Conservation (phyloP, 2,329 filamentous ascomycete species). For the Aureobasidium mangrovei region DNA sequence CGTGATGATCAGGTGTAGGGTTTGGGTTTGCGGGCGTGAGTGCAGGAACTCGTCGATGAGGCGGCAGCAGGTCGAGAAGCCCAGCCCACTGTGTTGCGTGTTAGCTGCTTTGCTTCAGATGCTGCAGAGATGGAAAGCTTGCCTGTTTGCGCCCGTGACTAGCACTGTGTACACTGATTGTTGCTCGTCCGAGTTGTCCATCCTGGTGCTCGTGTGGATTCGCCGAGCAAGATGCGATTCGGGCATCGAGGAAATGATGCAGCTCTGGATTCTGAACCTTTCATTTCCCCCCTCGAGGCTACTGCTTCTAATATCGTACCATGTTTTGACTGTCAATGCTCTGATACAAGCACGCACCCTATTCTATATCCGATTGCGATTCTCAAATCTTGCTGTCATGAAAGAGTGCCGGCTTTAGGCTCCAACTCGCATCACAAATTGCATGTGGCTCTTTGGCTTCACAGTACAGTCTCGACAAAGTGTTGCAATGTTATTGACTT, state of each 20-base stretch:
- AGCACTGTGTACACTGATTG: conserved; percentile 45
- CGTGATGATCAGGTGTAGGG: conserved; percentile 73
- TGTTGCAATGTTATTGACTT: too few species aligned
- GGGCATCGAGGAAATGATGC: neutral
- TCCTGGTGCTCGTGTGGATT: neutral
- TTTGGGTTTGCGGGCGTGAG: conserved; percentile 55
- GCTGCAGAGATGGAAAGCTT: conserved; percentile 20
- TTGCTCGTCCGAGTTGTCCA: conserved; percentile 2
- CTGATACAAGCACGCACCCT: neutral
- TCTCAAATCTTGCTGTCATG: neutral
- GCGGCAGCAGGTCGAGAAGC: conserved; percentile 72
- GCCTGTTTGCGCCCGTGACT: conserved; percentile 84
- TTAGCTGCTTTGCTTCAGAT: conserved; percentile 6
- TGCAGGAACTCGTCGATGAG: conserved; percentile 83
- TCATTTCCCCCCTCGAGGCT: neutral
- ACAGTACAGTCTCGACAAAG: too few species aligned
- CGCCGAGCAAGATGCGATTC: too few species aligned
- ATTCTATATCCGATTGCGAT: neutral
- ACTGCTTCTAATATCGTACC: neutral
- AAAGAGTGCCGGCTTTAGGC: too few species aligned
- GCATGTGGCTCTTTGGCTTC: too few species aligned
- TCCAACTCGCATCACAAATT: too few species aligned
- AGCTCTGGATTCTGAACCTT: neutral
- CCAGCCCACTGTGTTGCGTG: conserved; percentile 59
- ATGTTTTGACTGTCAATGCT: neutral